Percentiles rank a stretch among this genome's conserved stretches.
Conservation (phyloP, 2,329 filamentous ascomycete species). For the Meredithiella fracta region DNA sequence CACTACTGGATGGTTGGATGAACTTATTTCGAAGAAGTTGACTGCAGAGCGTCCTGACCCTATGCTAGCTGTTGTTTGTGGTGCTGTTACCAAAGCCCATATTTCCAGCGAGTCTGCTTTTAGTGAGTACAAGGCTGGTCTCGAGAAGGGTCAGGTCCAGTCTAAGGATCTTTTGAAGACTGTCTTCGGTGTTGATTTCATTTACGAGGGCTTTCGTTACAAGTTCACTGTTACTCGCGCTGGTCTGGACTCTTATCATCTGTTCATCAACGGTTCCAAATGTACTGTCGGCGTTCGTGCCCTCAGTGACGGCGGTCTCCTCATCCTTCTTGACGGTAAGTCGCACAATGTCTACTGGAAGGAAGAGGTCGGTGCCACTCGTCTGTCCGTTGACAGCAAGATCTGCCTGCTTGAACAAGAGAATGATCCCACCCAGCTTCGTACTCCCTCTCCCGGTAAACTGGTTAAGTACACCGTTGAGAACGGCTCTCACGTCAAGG, state of each 20-base stretch:
- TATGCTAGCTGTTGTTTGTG: constrained; percentile 85
- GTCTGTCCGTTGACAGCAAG: constrained; percentile 93
- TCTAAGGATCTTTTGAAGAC: constrained; percentile 95
- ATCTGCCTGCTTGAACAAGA: constrained; percentile 96
- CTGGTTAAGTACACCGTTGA: constrained; percentile 96
- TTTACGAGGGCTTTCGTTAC: constrained; percentile 91
- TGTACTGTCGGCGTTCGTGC: constrained; percentile 84
- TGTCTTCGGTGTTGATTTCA: constrained; percentile 94
- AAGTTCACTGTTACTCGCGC: constrained; percentile 96
- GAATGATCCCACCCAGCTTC: constrained; percentile 93
- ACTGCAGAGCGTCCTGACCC: constrained; percentile 90
- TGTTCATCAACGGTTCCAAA: constrained; percentile 98
- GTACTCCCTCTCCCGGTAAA: constrained; percentile 89
- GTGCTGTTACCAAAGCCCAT: constrained; percentile 88
- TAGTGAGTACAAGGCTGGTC: constrained; percentile 66
- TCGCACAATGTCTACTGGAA: constrained; percentile 99
- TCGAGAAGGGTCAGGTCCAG: constrained; percentile 95
- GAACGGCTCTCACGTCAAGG: constrained; percentile 81
- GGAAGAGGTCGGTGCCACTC: constrained; percentile 90
- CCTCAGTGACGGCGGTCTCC: constrained; percentile 80
- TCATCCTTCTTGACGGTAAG: constrained; percentile 77
- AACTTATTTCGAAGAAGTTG: constrained; percentile 94
- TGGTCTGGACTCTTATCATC: constrained; percentile 81
- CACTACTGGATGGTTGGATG: constrained; percentile 95
- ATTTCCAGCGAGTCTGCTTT: constrained; percentile 84